Conservation (phyloP, 805 yeast species). For the Candida cerambycidarum region DNA sequence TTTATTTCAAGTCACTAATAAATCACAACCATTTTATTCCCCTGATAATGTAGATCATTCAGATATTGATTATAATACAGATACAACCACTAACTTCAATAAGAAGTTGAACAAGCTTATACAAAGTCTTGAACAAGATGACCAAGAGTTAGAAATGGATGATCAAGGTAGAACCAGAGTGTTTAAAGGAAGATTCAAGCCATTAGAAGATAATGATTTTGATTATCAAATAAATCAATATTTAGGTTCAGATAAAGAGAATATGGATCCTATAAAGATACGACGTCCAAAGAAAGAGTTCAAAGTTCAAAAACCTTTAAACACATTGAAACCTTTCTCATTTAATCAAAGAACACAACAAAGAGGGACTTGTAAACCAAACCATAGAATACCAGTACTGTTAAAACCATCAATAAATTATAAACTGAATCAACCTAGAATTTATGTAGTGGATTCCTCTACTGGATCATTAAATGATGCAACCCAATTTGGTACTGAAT, state of each 20-base stretch:
- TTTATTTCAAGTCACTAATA: slow-evolving; percentile 17
- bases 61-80: slow-evolving; percentile 20
- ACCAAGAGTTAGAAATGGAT: slow-evolving; percentile 31
- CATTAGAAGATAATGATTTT: slow-evolving; percentile 20
- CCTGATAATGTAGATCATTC: not conserved
- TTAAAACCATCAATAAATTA: slow-evolving; percentile 33
- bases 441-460: slow-evolving; percentile 59
- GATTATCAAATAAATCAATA: slow-evolving; percentile 32
- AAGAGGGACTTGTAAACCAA: slow-evolving; percentile 46
- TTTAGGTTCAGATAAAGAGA: slow-evolving; percentile 33
- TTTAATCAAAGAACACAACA: not conserved
- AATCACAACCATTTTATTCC: not conserved
- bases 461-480: slow-evolving; percentile 63
- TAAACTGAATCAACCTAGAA: slow-evolving; percentile 22
- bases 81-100: slow-evolving; percentile 1
- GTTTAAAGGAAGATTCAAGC: slow-evolving; percentile 33
- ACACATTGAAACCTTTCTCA: slow-evolving; percentile 4
- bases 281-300: slow-evolving; percentile 9
- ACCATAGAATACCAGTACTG: slow-evolving; percentile 23
- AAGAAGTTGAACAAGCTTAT: slow-evolving; percentile 38
- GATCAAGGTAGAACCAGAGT: slow-evolving; percentile 35
- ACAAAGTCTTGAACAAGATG: slow-evolving; percentile 27
- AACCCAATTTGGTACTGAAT: slow-evolving; percentile 66
- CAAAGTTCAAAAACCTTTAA: slow-evolving; percentile 6
- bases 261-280: slow-evolving; percentile 19